phyloP scores from a whole-genome alignment of 176 grass and related monocot species.

The Oryza longistaminata region DNA sequence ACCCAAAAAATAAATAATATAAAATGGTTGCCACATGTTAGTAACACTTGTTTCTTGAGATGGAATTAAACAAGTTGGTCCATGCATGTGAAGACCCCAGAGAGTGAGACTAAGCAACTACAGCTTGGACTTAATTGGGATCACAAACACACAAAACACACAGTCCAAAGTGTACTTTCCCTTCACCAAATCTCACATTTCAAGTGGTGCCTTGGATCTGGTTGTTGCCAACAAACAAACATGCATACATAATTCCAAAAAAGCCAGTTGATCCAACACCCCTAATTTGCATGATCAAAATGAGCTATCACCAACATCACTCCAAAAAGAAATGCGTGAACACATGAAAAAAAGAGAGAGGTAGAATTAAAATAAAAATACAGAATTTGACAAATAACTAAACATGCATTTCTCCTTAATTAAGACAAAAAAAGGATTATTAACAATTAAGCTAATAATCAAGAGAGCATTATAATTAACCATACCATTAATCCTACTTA shows the following conservation, averaged over 20 bases:
- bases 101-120: conserved; percentile 18
- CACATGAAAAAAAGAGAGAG: not conserved
- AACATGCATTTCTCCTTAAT: not conserved
- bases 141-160: conserved; percentile 2
- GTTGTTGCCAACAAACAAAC: conserved; percentile 52
- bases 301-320: not conserved
- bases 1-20: not conserved
- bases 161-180: conserved; percentile 44
- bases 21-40: conserved; percentile 14
- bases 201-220: conserved; percentile 24
- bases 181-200: conserved; percentile 41
- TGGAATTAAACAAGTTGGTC: not conserved
- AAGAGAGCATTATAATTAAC: not conserved
- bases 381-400: not conserved
- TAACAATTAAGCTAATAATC: conserved; percentile 28
- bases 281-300: not conserved
- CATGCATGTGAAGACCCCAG: conserved; percentile 20
- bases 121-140: conserved; percentile 9
- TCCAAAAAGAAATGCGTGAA: not conserved
- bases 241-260: conserved; percentile 31
- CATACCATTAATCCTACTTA: conserved; percentile 16
- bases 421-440: conserved; percentile 25
- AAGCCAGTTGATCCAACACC: not conserved
- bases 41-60: not conserved
- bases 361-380: not conserved